Evolutionary conservation across 2,329 filamentous ascomycete genomes (phyloP).

Genomic region (Pseudogymnoascus sp.): DNA sequence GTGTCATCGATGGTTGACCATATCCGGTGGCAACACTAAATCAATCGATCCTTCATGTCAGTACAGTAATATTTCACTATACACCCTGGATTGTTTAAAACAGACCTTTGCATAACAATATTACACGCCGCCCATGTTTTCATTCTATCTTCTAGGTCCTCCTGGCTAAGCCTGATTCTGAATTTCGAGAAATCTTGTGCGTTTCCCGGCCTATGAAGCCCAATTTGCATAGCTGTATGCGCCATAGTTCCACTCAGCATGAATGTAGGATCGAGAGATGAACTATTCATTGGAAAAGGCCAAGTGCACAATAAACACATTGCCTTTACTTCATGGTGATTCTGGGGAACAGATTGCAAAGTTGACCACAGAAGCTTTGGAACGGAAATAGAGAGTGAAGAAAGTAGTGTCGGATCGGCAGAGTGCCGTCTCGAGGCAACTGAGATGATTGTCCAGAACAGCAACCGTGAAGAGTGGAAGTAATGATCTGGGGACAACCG

Average conservation of each 20-base stretch:
- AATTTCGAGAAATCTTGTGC: conserved; percentile 72
- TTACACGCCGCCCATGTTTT: conserved; percentile 76
- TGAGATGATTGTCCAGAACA: conserved; percentile 79
- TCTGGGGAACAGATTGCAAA: conserved; percentile 68
- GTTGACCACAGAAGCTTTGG: conserved; percentile 70
- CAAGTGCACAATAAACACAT: conserved; percentile 73
- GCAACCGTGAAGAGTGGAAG: conserved; percentile 66
- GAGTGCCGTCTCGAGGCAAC: conserved; percentile 66
- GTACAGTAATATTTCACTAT: too few relatives aligned
- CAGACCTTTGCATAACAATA: conserved; percentile 59
- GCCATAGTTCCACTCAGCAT: conserved; percentile 76
- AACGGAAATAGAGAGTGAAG: conserved; percentile 58
- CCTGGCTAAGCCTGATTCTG: conserved; percentile 61
- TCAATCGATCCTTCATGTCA: too few relatives aligned
- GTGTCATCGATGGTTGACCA: conserved; percentile 69
- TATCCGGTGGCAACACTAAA: conserved; percentile 63
- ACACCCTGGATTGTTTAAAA: neutral
- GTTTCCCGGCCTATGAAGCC: conserved; percentile 67
- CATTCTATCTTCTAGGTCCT: conserved; percentile 66
- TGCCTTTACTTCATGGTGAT: conserved; percentile 74
- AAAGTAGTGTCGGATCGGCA: conserved; percentile 52
- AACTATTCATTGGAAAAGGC: conserved; percentile 76
- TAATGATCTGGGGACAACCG: conserved; percentile 63
- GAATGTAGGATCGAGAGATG: conserved; percentile 71
- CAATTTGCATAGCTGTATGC: conserved; percentile 74